phyloP scores from a whole-genome alignment of 306 rosid species.

The Prunus campanulata region DNA sequence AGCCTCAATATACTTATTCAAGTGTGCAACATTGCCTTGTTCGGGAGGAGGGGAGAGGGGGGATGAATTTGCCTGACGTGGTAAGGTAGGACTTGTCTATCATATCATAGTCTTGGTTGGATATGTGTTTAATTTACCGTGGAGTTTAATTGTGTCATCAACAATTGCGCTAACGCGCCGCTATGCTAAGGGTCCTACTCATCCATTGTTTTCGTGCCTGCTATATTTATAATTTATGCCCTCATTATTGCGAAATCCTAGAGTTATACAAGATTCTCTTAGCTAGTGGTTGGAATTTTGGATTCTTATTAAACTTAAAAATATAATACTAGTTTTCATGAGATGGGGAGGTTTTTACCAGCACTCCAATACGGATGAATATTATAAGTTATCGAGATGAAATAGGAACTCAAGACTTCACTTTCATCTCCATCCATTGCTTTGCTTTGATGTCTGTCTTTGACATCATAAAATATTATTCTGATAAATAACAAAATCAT shows the following conservation, averaged over 20 bases:
- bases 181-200: too few species aligned
- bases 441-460: not conserved
- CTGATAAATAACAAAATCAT: not conserved
- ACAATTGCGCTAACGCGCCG: too few species aligned
- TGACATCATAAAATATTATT: not conserved
- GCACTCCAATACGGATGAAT: not conserved
- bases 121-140: too few species aligned
- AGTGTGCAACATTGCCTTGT: too few species aligned
- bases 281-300: not conserved
- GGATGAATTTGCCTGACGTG: too few species aligned
- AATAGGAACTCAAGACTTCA: constrained; percentile 11
- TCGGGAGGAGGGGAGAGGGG: too few species aligned
- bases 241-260: constrained; percentile 1
- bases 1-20: too few species aligned
- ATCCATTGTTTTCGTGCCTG: too few species aligned
- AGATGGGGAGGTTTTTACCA: not conserved
- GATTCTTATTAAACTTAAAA: not conserved
- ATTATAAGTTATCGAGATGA: not conserved
- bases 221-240: not conserved
- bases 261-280: not conserved
- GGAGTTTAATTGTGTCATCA: too few species aligned
- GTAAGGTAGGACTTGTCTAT: too few species aligned
- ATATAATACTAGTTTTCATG: not conserved
- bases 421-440: constrained; percentile 14
- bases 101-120: too few species aligned